A percentile compares a stretch with the other conserved stretches of the same genome.
phyloP scores from a whole-genome alignment of 305 asterid species.

The Vinca major region DNA sequence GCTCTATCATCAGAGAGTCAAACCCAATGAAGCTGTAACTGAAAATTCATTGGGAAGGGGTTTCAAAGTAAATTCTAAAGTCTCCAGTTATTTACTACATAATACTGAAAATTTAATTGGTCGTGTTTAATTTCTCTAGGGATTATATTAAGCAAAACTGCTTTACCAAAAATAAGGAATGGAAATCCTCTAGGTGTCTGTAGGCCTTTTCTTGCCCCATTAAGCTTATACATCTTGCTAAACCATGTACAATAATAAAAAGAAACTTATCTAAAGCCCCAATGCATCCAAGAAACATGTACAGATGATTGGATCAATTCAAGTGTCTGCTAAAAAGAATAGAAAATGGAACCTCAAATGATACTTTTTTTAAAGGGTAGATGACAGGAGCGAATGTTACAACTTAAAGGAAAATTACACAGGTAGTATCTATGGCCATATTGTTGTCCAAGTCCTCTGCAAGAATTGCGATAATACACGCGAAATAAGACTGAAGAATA shows the following conservation, averaged over 20 bases:
- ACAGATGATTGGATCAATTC: not conserved
- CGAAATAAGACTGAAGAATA: not conserved
- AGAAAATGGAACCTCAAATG: not conserved
- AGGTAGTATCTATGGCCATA: not conserved
- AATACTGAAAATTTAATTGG: not conserved
- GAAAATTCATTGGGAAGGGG: not conserved
- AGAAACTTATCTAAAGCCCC: not conserved
- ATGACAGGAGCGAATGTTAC: not conserved
- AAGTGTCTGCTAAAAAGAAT: not conserved
- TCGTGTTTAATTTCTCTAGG: not conserved
- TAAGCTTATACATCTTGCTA: not conserved
- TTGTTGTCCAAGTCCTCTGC: not conserved
- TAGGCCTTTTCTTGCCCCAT: not conserved
- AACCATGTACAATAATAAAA: not conserved
- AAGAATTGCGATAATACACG: not conserved
- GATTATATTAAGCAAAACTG: not conserved
- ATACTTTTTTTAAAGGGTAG: not conserved
- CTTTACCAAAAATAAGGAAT: no score
- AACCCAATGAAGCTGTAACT: no score
- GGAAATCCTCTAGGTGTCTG: not conserved
- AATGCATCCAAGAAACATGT: not conserved
- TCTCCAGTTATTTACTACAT: not conserved
- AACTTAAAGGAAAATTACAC: not conserved
- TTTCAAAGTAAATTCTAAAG: not conserved
- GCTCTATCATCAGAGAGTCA: not conserved